Evolutionary conservation across 495 filamentous ascomycete species (phyloP).

Genomic region (Penicillium cosmopolitanum): DNA sequence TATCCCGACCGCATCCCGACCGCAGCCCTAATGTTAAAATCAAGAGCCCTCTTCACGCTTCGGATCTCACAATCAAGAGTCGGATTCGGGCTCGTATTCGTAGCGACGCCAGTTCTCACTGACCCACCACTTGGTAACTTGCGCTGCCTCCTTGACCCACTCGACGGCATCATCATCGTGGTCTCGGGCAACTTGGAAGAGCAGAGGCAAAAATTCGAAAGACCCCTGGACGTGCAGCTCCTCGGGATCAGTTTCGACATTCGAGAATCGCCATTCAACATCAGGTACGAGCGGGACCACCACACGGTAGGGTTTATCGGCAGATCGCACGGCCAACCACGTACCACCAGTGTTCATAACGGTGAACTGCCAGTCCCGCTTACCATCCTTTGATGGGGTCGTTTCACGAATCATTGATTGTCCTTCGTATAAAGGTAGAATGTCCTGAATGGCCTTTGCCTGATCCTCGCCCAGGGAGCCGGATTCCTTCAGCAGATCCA

Average conservation of each 20-base stretch:
- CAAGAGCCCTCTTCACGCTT: too few species aligned
- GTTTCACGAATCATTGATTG: slow-evolving; percentile 45
- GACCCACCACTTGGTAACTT: slow-evolving; percentile 42
- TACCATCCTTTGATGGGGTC: slow-evolving; percentile 23
- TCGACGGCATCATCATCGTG: slow-evolving; percentile 38
- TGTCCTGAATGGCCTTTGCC: slow-evolving; percentile 32
- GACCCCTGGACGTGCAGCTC: slow-evolving; percentile 34
- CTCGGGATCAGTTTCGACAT: slow-evolving; percentile 38
- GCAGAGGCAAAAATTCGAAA: slow-evolving; percentile 29
- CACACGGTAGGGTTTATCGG: slow-evolving; percentile 37
- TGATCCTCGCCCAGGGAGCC: slow-evolving; percentile 32
- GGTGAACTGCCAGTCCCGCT: slow-evolving; percentile 45
- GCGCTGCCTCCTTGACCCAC: slow-evolving; percentile 44
- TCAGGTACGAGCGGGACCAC: slow-evolving; percentile 42
- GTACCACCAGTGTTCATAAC: slow-evolving; percentile 47
- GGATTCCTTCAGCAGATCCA: slow-evolving; percentile 43
- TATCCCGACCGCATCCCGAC: too few species aligned
- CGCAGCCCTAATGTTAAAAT: too few species aligned
- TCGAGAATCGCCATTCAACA: slow-evolving; percentile 42
- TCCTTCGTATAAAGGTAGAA: slow-evolving; percentile 49
- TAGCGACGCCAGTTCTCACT: slow-evolving; percentile 40
- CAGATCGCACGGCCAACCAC: slow-evolving; percentile 35
- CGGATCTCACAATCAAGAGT: slow-evolving; percentile 8
- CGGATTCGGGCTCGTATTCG: slow-evolving; percentile 28
- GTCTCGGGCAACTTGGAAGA: slow-evolving; percentile 24